A percentile compares a stretch with the other conserved stretches of the same genome.
Conservation (phyloP, 306 rosid species). For the Inga oerstediana region DNA sequence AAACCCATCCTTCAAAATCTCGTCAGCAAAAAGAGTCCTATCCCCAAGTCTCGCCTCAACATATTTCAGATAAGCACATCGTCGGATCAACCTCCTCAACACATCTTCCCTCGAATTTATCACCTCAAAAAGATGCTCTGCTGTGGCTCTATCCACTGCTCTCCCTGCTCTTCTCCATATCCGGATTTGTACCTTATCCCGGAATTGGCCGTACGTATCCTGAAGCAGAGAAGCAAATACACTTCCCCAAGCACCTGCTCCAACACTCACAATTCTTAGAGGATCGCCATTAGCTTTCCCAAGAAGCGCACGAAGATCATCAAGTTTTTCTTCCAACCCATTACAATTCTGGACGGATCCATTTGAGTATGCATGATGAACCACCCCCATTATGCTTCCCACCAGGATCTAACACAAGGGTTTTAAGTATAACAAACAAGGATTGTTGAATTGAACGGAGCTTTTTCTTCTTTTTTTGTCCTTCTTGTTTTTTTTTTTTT, state of each 20-base stretch:
- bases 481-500: not conserved
- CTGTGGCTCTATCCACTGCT: constrained; percentile 69
- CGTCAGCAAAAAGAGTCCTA: constrained; percentile 80
- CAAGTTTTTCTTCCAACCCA: constrained; percentile 73
- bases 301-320: constrained; percentile 55
- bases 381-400: constrained; percentile 54
- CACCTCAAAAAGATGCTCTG: constrained; percentile 83
- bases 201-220: constrained; percentile 76
- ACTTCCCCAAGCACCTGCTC: constrained; percentile 99
- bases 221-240: constrained; percentile 80
- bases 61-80: constrained; percentile 85
- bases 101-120: constrained; percentile 89
- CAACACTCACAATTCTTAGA: constrained; percentile 82
- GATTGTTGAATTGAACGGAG: not conserved
- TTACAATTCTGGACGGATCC: constrained; percentile 59
- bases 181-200: constrained; percentile 80
- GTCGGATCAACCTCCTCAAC: constrained; percentile 79
- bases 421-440: not conserved
- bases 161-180: constrained; percentile 91
- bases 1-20: constrained; percentile 89
- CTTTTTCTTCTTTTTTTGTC: not conserved
- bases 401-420: constrained; percentile 44
- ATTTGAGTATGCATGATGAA: constrained; percentile 47
- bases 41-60: constrained; percentile 96
- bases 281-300: constrained; percentile 71